These are phyloP conservation scores for Colletotrichum viniferum DNA, from an alignment of 2,329 filamentous ascomycete genomes.

Conservation along the genomic window DNA sequence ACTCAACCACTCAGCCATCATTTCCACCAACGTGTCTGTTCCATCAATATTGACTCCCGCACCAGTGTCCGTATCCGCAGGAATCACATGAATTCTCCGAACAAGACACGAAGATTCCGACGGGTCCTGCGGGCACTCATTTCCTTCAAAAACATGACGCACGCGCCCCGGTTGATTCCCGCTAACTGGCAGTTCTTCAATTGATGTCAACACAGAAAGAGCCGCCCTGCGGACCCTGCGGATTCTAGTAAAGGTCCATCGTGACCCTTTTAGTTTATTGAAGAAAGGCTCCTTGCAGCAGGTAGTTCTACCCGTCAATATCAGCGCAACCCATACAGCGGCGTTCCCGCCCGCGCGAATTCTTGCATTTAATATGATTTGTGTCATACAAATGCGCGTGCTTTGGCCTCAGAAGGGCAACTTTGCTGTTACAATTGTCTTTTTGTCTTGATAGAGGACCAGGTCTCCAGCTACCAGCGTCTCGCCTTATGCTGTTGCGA, in stretches of 20 bases:
- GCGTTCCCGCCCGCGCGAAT: background rate
- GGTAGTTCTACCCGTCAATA: background rate
- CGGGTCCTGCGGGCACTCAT: background rate
- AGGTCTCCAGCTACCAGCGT: background rate
- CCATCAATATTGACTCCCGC: background rate
- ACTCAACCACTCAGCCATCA: background rate
- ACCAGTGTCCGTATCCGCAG: background rate
- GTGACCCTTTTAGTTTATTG: background rate
- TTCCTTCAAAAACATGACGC: background rate
- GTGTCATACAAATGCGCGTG: background rate
- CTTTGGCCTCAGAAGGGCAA: background rate
- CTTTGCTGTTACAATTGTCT: background rate
- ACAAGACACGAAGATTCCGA: background rate
- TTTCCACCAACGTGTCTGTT: background rate
- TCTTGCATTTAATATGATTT: background rate
- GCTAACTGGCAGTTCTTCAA: background rate
- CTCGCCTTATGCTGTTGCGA: background rate
- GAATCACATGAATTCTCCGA: background rate
- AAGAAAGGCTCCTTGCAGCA: background rate
- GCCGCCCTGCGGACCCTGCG: background rate
- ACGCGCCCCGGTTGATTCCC: accelerated
- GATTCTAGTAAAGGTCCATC: background rate
- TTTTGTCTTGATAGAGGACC: background rate
- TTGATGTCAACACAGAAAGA: background rate
- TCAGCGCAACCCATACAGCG: background rate